phyloP scores from a whole-genome alignment of 1,139 yeast species.

The Geotrichum candidum region DNA sequence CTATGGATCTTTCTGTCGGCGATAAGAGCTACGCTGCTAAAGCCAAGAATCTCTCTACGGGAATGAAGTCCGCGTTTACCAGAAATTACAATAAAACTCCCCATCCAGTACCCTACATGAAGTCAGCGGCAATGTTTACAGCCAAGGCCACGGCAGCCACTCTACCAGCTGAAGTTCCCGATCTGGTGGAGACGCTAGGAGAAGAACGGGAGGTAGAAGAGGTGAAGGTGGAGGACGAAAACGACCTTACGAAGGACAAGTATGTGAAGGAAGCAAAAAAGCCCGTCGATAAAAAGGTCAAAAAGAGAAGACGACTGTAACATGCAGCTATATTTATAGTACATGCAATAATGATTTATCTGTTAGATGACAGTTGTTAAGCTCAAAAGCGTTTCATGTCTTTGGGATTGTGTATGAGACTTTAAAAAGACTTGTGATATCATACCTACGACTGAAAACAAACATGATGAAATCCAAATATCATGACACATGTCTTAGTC shows the following conservation, averaged over 20 bases:
- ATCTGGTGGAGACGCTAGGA: conserved; percentile 50
- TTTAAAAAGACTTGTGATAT: not conserved
- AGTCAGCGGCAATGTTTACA: conserved; percentile 47
- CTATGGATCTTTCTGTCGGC: conserved; percentile 79
- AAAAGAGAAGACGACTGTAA: not conserved
- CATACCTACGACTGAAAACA: not conserved
- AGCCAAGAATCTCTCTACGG: conserved; percentile 63
- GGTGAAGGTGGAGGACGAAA: conserved; percentile 34
- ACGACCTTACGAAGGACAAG: conserved; percentile 47
- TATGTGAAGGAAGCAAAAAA: conserved; percentile 42
- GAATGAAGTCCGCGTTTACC: conserved; percentile 77
- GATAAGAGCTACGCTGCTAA: conserved; percentile 34
- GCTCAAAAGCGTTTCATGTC: too few relatives aligned
- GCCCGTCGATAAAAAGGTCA: not conserved
- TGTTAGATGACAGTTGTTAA: too few relatives aligned
- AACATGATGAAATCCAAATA: too few relatives aligned
- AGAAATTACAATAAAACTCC: conserved; percentile 66
- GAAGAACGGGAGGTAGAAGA: conserved; percentile 55
- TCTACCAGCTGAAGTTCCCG: conserved; percentile 39
- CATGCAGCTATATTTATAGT: not conserved
- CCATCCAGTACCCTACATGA: conserved; percentile 84
- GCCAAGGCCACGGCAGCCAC: conserved; percentile 36
- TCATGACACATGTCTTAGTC: not conserved
- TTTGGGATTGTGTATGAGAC: too few relatives aligned
- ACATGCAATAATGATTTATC: too few relatives aligned